Evolutionary conservation across 2,329 filamentous ascomycete genomes (phyloP), one percentile per base, ranked within the genome.

Genomic region (Orbilia javanica): DNA sequence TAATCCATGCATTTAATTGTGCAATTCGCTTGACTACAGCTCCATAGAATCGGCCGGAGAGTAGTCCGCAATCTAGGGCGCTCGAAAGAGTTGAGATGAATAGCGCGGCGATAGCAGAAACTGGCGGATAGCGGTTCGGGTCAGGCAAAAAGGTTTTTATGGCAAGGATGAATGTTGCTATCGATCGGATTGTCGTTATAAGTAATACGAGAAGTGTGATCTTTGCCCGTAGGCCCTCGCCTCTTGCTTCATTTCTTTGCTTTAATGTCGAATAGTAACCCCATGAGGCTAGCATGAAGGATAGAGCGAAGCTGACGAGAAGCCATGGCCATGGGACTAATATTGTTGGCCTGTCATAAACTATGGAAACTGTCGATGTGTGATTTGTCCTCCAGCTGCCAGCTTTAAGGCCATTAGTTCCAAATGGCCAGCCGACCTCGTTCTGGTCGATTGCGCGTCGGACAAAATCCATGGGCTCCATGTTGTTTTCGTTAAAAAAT

Each of bases 271-370:
- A 77, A 39, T 71, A 77, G 20, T 77, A 71, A 4, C 73, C 66
- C 73, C 73, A 77, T 20, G 27, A 20, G 22, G 65, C 57, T 18
- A 71, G 50, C 4, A 71, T 2, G 42, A 77, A 71, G 4, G 73
- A 77, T 34, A 77, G 2, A 6, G 20, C 60, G 52, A 71, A 71
- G 34, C 73, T 77, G 42, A 66, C 60, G 5, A 77, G 50, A n/a
- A 77, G 73, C 73, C 73, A 77, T 20, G 73, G 73, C 73, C 73
- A 77, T 13, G 73, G 73, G 22, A 69, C 66, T 25, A 44, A 48
- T 50, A 77, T 77, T 67, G 73, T 71, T 10, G 22, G 27, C 25
- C 10, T 7, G 25, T 71, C 66, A 44, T 77, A 77, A 7, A 63
- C 66, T 4, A 77, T 29, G 1, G 60, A 42, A 18, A 71, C 52